Evolutionary conservation across 352 stramenopile genomes (phyloP).

Genomic region (Phytophthora ohioensis): DNA sequence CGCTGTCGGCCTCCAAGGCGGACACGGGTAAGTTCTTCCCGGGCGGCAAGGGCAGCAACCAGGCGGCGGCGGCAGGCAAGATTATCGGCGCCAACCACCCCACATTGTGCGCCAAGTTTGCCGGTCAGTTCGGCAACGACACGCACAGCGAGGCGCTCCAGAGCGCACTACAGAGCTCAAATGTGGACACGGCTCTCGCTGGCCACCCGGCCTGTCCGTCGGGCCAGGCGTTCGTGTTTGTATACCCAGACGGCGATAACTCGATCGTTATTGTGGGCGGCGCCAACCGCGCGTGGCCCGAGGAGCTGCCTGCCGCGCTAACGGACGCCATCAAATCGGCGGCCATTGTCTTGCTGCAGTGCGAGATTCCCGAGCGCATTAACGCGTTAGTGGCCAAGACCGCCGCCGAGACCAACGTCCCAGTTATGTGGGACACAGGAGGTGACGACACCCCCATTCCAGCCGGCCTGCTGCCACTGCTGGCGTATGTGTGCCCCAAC

Average conservation of each 20-base stretch:
- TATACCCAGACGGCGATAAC: conserved; percentile 85
- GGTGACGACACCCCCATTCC: conserved; percentile 74
- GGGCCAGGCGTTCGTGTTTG: conserved; percentile 85
- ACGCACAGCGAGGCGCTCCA: conserved; percentile 61
- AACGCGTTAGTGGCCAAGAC: conserved; percentile 65
- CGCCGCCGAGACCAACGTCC: conserved; percentile 53
- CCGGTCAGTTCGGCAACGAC: conserved; percentile 82
- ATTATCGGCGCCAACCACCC: conserved; percentile 44
- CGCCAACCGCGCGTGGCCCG: conserved; percentile 73
- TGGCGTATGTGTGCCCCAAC: conserved; percentile 81
- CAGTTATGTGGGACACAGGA: conserved; percentile 83
- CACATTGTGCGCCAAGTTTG: conserved; percentile 52
- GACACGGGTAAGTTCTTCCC: conserved; percentile 76
- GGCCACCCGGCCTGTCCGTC: conserved; percentile 58
- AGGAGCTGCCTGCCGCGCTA: conserved; percentile 43
- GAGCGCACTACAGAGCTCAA: conserved; percentile 36
- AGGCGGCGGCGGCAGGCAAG: conserved; percentile 67
- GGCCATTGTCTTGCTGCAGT: conserved; percentile 76
- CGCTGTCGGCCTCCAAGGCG: conserved; percentile 55
- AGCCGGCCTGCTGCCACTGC: conserved; percentile 54
- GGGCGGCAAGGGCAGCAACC: conserved; percentile 85
- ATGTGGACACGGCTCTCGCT: conserved; percentile 53
- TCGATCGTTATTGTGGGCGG: conserved; percentile 87
- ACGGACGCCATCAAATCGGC: conserved; percentile 58
- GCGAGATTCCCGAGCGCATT: conserved; percentile 67